Evolutionary conservation across 306 rosid species (phyloP).

Genomic region (Mucuna pruriens): DNA sequence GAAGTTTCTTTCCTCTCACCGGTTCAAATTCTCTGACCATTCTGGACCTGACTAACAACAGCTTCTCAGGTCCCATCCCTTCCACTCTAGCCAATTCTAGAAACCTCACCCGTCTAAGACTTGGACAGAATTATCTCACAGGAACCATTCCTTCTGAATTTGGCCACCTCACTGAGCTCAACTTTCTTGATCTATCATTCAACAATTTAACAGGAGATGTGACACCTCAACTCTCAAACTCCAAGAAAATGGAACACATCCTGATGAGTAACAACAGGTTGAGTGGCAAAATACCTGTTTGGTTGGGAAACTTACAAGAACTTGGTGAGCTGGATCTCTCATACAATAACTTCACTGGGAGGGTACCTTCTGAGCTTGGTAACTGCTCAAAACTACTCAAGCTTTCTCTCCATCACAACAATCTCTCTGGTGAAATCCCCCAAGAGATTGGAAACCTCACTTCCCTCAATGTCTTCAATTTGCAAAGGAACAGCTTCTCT

Average conservation of each 20-base stretch:
- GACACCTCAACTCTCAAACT: conserved; percentile 62
- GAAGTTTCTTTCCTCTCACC: conserved; percentile 76
- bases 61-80: conserved; percentile 91
- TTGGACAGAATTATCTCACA: conserved; percentile 68
- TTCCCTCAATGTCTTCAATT: conserved; percentile 76
- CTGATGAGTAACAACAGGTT: conserved; percentile 67
- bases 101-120: conserved; percentile 81
- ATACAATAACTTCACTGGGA: conserved; percentile 69
- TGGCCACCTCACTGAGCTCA: conserved; percentile 65
- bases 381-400: conserved; percentile 79
- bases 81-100: conserved; percentile 57
- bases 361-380: conserved; percentile 72
- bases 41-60: conserved; percentile 90
- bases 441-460: conserved; percentile 81
- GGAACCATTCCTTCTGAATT: conserved; percentile 71
- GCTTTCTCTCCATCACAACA: conserved; percentile 78
- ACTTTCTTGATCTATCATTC: conserved; percentile 82
- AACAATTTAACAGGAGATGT: conserved; percentile 71
- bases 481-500: conserved; percentile 69
- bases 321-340: conserved; percentile 94
- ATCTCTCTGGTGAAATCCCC: conserved; percentile 78
- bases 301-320: conserved; percentile 70
- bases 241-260: conserved; percentile 69
- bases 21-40: conserved; percentile 65
- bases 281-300: conserved; percentile 61